phyloP scores from a whole-genome alignment of 2,329 filamentous ascomycete species.

The Monilinia laxa region DNA sequence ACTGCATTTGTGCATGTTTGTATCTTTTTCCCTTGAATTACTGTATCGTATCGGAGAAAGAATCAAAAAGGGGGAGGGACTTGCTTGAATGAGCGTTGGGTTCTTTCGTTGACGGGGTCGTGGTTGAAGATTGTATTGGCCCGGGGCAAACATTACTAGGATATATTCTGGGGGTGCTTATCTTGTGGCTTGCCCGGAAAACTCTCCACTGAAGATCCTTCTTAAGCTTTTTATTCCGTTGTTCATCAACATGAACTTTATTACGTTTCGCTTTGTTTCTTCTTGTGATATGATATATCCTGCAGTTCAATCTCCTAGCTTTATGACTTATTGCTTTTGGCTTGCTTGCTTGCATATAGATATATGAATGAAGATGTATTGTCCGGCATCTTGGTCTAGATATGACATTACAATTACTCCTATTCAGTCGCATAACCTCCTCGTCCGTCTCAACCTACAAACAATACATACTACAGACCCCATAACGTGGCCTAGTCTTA shows the following conservation, averaged over 20 bases:
- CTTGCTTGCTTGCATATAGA: conserved; percentile 3
- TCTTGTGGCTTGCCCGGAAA: conserved; percentile 9
- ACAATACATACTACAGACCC: background rate
- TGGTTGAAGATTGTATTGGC: conserved; percentile 16
- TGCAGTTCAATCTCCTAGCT: background rate
- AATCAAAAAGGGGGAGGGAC: conserved; percentile 2
- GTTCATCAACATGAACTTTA: conserved; percentile 18
- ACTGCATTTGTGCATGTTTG: conserved; percentile 12
- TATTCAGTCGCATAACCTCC: conserved; percentile 11
- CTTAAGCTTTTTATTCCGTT: conserved; percentile 11
- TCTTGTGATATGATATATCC: background rate
- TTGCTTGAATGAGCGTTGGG: background rate
- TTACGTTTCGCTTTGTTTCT: conserved; percentile 7
- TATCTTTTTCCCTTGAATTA: conserved; percentile 11
- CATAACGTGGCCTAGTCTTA: conserved; percentile 16
- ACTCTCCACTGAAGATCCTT: background rate
- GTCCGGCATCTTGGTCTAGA: conserved; percentile 18
- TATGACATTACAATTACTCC: background rate
- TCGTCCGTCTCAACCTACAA: conserved; percentile 16
- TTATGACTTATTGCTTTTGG: background rate
- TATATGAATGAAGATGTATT: conserved; percentile 12
- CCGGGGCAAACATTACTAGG: conserved; percentile 11
- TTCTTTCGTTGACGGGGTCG: background rate
- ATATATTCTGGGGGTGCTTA: conserved; percentile 21
- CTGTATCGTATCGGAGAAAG: conserved; percentile 15